Evolutionary conservation across 805 yeast genomes (phyloP), one percentile per base, ranked within the genome.

Genomic region (Tetrapisispora iriomotensis): DNA sequence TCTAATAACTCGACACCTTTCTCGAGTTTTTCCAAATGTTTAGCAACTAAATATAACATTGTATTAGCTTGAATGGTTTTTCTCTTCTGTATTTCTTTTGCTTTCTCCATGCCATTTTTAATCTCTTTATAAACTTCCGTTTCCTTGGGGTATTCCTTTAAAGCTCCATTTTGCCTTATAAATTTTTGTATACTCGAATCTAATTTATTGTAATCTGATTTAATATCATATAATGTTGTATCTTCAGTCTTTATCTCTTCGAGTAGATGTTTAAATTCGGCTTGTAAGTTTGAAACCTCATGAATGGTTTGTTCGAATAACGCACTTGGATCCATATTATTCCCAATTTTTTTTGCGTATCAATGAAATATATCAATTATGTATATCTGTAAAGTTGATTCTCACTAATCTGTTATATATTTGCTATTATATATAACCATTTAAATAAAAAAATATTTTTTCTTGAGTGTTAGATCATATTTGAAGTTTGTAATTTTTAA

Each of bases 251-350:
- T 72, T 27, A 90, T 70, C 59, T 92, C 97, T 38, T 82, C 82
- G 35, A 90, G 64, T 27, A 86, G 64, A 52, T 82, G 85, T 39
- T 79, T 79, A 32, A 90, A 71, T 60, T 90, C 98, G 5, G 85
- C 78, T 19, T 96, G 96, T 32, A 92, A 70, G 50, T 88, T 90
- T 9, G 90, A 77, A 31, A 90, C 67, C 47, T 76, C 81, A 54
- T 74, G 79, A 4, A 80, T 74, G 42, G 80, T 78, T 49, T 80
- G 83, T 47, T 82, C 90, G 28, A 82, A 59, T 7, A 79, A 72
- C 1, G 92, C 74, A n/a, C 95, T 87, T 3, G 96, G 88, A 62
- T 88, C 97, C 95, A 85, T 85, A 19, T 21, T 28, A 4, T 22
- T 9, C 6, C 34, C n/a, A 14, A n/a, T n/a, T 19, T 8, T 30